These are phyloP conservation scores for Coemansia sp. DNA, from an alignment of 192 early-diverging fungal species.

Conservation along the genomic window DNA sequence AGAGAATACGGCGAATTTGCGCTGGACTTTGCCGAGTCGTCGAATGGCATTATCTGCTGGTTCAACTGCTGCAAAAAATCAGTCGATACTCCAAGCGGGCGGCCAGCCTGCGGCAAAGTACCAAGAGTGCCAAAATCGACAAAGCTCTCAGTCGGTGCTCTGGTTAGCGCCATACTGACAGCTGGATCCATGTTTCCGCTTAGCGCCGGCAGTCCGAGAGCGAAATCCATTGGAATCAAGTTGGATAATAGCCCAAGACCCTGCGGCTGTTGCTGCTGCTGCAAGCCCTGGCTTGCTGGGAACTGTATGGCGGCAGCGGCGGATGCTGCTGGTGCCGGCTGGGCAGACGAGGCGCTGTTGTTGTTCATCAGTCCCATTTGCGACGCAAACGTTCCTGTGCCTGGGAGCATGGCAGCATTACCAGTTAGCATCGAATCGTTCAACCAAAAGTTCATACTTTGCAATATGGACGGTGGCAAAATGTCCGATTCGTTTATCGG, in stretches of 20 bases:
- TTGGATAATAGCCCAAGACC: slow-evolving; percentile 14
- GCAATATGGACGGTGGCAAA: slow-evolving; percentile 50
- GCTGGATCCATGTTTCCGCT: slow-evolving; percentile 8
- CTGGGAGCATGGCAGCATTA: slow-evolving; percentile 3
- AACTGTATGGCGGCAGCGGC: slow-evolving; percentile 1
- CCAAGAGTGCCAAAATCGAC: slow-evolving; percentile 15
- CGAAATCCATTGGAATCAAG: slow-evolving; percentile 53
- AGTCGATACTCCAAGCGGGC: slow-evolving; percentile 15
- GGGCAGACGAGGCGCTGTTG: not conserved
- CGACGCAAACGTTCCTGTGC: not conserved
- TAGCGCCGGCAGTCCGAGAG: slow-evolving; percentile 40
- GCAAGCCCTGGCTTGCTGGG: slow-evolving; percentile 8
- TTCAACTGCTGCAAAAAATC: slow-evolving; percentile 44
- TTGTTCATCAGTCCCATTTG: not conserved
- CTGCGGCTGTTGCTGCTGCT: slow-evolving; percentile 10
- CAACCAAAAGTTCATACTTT: slow-evolving; percentile 58
- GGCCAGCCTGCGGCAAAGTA: not conserved
- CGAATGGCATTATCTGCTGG: slow-evolving; percentile 19
- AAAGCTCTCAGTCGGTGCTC: slow-evolving; percentile 4
- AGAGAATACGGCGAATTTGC: not conserved
- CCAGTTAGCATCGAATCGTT: slow-evolving; percentile 54
- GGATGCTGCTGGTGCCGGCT: slow-evolving; percentile 1
- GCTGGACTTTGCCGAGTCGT: slow-evolving; percentile 2
- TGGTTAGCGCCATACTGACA: slow-evolving; percentile 6
- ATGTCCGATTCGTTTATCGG: slow-evolving; percentile 55